Percentiles rank a stretch among this genome's conserved stretches.
Evolutionary conservation across 177 flowering plant genomes (phyloP).

Genomic region (Tripterygium wilfordii): DNA sequence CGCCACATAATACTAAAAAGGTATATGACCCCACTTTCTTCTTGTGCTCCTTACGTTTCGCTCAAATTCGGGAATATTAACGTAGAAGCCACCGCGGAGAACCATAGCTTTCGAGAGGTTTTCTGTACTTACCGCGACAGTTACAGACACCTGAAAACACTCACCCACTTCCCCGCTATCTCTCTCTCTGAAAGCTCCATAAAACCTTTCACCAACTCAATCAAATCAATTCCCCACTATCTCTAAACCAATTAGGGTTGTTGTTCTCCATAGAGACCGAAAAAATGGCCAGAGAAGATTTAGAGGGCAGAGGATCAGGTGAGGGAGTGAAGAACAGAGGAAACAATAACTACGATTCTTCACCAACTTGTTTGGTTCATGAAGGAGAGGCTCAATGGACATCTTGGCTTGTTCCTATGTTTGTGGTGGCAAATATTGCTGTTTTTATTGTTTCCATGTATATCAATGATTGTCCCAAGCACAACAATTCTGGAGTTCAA

Average conservation of each 20-base stretch:
- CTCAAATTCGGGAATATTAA: no score
- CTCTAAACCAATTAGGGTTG: background rate
- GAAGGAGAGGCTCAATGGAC: conserved; percentile 50
- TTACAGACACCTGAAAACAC: no score
- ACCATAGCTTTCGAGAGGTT: no score
- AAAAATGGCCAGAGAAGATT: conserved; percentile 24
- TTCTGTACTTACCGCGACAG: no score
- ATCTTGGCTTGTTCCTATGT: conserved; percentile 72
- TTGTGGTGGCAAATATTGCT: conserved; percentile 61
- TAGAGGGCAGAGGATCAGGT: conserved; percentile 33
- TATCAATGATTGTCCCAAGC: conserved; percentile 62
- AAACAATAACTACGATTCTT: conserved; percentile 1
- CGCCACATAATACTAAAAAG: no score
- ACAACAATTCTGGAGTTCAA: conserved; percentile 3
- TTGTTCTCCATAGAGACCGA: conserved; percentile 7
- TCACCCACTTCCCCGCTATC: no score
- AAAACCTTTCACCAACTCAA: conserved; percentile 4
- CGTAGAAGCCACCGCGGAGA: no score
- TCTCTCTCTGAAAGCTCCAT: no score
- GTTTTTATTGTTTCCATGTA: conserved; percentile 57
- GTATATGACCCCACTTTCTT: no score
- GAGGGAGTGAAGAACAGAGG: conserved; percentile 13
- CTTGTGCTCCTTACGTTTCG: no score
- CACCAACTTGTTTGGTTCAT: conserved; percentile 19
- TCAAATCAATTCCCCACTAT: background rate